phyloP scores from a whole-genome alignment of 2,329 filamentous ascomycete genomes.

The Xylaria sp. region DNA sequence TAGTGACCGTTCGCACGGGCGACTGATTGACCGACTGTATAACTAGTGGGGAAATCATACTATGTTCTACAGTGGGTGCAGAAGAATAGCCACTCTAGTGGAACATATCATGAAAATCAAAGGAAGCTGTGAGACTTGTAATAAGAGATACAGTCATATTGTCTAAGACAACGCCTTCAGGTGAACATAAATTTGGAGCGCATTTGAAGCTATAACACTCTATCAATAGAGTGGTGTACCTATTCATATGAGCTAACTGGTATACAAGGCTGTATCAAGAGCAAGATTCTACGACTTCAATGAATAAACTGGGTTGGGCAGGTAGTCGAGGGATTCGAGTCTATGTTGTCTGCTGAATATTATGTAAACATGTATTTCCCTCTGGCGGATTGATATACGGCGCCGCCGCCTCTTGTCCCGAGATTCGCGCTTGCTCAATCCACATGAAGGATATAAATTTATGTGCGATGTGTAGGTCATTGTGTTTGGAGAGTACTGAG shows the following conservation, averaged over 20 bases:
- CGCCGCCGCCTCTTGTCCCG: neutral
- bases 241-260: neutral
- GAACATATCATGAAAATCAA: neutral
- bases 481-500: too few species aligned
- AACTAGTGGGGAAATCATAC: neutral
- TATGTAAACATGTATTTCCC: too few species aligned
- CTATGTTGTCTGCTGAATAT: too few species aligned
- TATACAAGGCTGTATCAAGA: neutral
- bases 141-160: neutral
- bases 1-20: neutral
- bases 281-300: neutral
- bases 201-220: neutral
- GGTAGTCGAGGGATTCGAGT: neutral
- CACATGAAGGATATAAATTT: neutral
- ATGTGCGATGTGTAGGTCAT: too few species aligned
- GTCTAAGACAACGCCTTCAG: neutral
- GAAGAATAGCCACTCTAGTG: neutral
- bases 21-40: constrained; percentile 12
- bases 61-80: constrained; percentile 6
- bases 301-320: neutral
- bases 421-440: neutral
- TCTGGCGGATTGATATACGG: too few species aligned
- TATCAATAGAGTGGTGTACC: neutral
- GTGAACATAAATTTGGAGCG: neutral
- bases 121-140: neutral